Conservation (phyloP, 495 filamentous ascomycete genomes). For the Trichoderma orchidacearum region DNA sequence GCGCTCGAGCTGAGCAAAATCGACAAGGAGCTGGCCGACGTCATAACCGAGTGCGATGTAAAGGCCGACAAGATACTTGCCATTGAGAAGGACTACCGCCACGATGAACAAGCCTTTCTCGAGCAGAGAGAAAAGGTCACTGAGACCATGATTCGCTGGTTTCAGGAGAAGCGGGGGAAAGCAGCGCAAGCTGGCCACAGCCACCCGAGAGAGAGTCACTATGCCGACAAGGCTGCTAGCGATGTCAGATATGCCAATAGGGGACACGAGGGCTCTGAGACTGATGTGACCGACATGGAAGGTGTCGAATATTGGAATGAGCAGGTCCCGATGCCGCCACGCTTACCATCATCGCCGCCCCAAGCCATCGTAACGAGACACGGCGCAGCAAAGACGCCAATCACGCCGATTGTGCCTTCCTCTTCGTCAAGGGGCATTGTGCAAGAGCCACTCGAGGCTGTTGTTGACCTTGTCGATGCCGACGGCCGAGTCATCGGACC, state of each 20-base stretch:
- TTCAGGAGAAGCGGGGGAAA: neutral
- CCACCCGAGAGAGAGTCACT: neutral
- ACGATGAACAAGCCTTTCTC: neutral
- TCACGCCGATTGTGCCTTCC: neutral
- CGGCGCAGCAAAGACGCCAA: neutral
- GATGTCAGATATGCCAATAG: neutral
- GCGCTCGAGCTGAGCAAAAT: neutral
- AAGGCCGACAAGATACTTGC: neutral
- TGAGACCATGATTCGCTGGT: neutral
- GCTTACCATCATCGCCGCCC: neutral
- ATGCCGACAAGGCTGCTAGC: too few species aligned
- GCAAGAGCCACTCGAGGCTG: neutral
- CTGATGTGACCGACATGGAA: neutral
- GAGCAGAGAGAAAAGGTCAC: neutral
- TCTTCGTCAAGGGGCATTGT: neutral
- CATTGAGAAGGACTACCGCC: neutral
- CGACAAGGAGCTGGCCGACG: neutral
- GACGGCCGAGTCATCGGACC: slow-evolving; percentile 7
- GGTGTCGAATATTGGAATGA: neutral
- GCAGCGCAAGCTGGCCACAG: neutral
- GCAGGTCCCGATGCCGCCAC: neutral
- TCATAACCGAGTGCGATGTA: neutral
- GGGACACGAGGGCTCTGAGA: neutral
- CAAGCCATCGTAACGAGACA: neutral
- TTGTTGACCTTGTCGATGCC: slow-evolving; percentile 7